Base-by-base conservation (phyloP, 1,284 basidiomycete genomes). In the Sporisorium sorghi region DNA sequence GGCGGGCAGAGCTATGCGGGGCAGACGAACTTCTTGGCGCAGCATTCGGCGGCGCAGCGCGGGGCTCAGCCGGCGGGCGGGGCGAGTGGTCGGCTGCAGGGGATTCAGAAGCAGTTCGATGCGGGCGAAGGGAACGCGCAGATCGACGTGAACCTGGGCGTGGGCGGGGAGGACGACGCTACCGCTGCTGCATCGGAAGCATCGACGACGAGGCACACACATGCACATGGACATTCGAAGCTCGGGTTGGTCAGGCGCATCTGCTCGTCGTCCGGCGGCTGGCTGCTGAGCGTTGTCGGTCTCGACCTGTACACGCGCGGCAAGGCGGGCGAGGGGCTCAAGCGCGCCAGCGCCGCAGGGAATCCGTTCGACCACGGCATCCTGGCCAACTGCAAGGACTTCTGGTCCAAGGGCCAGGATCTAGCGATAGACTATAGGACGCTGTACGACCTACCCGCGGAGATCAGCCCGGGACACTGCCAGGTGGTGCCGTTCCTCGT, bases 281-380 rank as follows among this genome's bases (percentile, higher is more conserved):
- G 93, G 88, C 84, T 94, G 52, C 90, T 98, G 86, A 91, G 91
- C 83, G 87, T 98, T 1, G 89, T 97, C 39, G 96, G 96, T 0
- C 88, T 98, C 47, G 96, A 98, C 84, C 87, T 93, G 49, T 98
- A 97, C 86, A 97, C 95, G 17, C 90, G 91, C 62, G 94, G 93
- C 28, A 91, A 91, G 76, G 94, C 92, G 0, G 91, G 91, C 3
- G 90, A 92, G 76, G 94, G 94, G 10, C 89, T 98, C 63, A 85
- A 85, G 51, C 80, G 85, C 76, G 86, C 89, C 17, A 62, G 17
- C n/a, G 89, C 88, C 69, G 91, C 90, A 21, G 87, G 88, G 54
- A 99, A 99, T 85, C 97, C 97, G 40, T 99, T 99, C 85, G 93
- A 97, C 86, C 81, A 92, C 24, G 96, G 96, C 2, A 52, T 92